Percentiles rank a stretch among this genome's conserved stretches.
Conservation (phyloP, 2,329 filamentous ascomycete species). For the Ustulina deusta region DNA sequence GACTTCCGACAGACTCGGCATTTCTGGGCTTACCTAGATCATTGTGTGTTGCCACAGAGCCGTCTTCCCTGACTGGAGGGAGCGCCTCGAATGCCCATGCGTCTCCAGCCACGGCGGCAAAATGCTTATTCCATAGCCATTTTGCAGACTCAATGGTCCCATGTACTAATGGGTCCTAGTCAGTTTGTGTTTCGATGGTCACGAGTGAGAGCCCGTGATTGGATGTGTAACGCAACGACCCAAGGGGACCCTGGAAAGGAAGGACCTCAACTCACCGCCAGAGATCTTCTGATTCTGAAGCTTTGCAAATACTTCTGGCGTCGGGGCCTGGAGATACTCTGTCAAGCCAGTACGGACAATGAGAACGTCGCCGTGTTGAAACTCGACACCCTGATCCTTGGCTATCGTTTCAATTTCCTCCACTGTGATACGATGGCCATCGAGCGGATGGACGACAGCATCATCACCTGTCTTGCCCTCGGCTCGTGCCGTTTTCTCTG, state of each 20-base stretch:
- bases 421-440: slow-evolving; percentile 64
- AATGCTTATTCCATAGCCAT: slow-evolving; percentile 78
- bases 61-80: slow-evolving; percentile 63
- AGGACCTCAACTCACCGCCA: slow-evolving; percentile 44
- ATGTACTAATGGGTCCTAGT: slow-evolving; percentile 50
- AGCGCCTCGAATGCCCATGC: slow-evolving; percentile 72
- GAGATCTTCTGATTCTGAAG: slow-evolving; percentile 49
- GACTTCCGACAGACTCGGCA: neutral
- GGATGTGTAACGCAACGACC: neutral
- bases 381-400: slow-evolving; percentile 69
- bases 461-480: slow-evolving; percentile 57
- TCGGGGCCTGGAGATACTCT: slow-evolving; percentile 65
- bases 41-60: slow-evolving; percentile 47
- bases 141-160: slow-evolving; percentile 65
- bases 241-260: slow-evolving; percentile 1
- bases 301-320: slow-evolving; percentile 52
- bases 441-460: slow-evolving; percentile 64
- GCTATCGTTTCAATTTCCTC: slow-evolving; percentile 70
- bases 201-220: neutral
- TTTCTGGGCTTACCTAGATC: slow-evolving; percentile 55
- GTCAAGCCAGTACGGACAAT: slow-evolving; percentile 73
- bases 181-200: slow-evolving; percentile 3
- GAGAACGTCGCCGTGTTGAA: slow-evolving; percentile 74
- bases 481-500: slow-evolving; percentile 57
- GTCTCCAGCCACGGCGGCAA: slow-evolving; percentile 74